These are phyloP conservation scores for Cladosporium sp. DNA, from an alignment of 2,329 filamentous ascomycete species.

Conservation along the genomic window DNA sequence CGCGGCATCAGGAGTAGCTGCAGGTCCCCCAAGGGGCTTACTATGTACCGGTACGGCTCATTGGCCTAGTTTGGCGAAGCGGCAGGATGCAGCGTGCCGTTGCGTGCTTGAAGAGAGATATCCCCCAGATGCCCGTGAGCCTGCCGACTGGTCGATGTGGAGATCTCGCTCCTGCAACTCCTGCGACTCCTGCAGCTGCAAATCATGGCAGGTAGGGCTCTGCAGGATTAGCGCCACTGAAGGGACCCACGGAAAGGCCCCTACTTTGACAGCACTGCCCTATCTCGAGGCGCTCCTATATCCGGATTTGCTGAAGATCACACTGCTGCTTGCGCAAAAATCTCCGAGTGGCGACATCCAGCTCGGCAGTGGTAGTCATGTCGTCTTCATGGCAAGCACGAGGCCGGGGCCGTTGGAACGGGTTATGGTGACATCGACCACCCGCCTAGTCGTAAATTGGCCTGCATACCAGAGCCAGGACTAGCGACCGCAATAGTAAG, in stretches of 20 bases:
- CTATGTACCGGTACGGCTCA: conserved; percentile 1
- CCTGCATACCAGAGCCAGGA: not conserved
- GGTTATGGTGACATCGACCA: not conserved
- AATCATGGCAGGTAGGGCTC: conserved; percentile 4
- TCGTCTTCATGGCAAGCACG: not conserved
- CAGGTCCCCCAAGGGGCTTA: not conserved
- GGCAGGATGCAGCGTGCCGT: conserved; percentile 18
- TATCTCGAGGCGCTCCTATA: not conserved
- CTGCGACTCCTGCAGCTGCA: conserved; percentile 15
- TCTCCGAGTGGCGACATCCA: not conserved
- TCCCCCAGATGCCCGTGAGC: not conserved
- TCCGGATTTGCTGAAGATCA: not conserved
- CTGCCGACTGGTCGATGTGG: conserved; percentile 5
- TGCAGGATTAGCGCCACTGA: not conserved
- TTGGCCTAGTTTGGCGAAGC: conserved; percentile 11
- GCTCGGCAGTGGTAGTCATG: not conserved
- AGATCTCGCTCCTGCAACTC: not conserved
- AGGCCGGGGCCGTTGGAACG: not conserved
- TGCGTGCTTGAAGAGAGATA: conserved; percentile 14
- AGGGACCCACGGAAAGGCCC: not conserved
- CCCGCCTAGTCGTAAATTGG: not conserved
- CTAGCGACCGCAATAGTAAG: not conserved
- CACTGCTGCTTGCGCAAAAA: not conserved
- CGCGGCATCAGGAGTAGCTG: conserved; percentile 4
- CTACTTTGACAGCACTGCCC: not conserved